Evolutionary conservation across 23 red algal genomes (phyloP).

Genomic region (Chondrus crispus): DNA sequence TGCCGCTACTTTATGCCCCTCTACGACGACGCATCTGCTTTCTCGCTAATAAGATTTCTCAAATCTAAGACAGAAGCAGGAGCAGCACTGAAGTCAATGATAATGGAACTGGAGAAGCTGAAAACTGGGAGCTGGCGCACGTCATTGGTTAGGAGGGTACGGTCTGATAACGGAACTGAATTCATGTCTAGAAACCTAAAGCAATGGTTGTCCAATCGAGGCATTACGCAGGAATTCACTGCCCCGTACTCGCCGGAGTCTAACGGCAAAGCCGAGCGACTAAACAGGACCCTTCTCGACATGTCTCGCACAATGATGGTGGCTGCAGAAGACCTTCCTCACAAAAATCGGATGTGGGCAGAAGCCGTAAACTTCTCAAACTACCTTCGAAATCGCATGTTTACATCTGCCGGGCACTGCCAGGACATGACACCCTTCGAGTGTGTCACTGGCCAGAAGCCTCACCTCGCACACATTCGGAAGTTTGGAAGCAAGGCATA

Average conservation of each 20-base stretch:
- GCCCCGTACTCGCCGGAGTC: not conserved
- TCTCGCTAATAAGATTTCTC: no score
- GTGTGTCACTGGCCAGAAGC: not conserved
- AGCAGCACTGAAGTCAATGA: no score
- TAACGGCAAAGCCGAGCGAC: slow-evolving; percentile 21
- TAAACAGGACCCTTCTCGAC: slow-evolving; percentile 6
- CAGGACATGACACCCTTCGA: not conserved
- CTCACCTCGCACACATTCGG: not conserved
- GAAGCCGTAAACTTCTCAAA: not conserved
- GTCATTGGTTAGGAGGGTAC: no score
- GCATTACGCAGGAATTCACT: not conserved
- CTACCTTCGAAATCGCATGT: slow-evolving; percentile 20
- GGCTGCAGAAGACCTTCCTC: no score
- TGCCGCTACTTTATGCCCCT: slow-evolving; percentile 19
- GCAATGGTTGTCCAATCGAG: not conserved
- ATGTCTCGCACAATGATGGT: not conserved
- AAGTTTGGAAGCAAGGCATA: not conserved
- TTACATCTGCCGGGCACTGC: no score
- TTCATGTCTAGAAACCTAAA: not conserved
- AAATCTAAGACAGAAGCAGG: no score
- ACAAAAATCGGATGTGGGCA: no score
- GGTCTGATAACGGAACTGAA: not conserved
- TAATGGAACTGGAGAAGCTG: no score
- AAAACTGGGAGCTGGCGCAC: no score
- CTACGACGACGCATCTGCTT: slow-evolving; percentile 32